A percentile compares a stretch with the other conserved stretches of the same genome.
These are phyloP conservation scores for Hanseniaspora clermontiae DNA, from an alignment of 805 yeast species.

Conservation along the genomic window DNA sequence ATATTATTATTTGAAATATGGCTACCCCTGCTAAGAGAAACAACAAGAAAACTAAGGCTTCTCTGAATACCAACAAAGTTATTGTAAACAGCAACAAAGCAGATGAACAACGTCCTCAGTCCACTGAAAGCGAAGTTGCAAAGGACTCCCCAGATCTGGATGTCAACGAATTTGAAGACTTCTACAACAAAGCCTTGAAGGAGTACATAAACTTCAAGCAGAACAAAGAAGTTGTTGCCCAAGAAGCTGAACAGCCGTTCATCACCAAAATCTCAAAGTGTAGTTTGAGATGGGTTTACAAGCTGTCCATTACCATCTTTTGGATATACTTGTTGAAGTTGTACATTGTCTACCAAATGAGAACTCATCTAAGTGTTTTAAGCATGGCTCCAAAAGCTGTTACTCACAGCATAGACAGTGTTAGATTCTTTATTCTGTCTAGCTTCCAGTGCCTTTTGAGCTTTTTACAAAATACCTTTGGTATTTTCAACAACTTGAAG, in stretches of 20 bases:
- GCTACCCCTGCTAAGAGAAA: neutral
- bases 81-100: neutral
- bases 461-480: slow-evolving; percentile 5
- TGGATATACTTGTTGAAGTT: slow-evolving; percentile 10
- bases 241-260: neutral
- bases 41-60: neutral
- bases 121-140: neutral
- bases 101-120: neutral
- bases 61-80: slow-evolving; percentile 1
- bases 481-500: slow-evolving; percentile 1
- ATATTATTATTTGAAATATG: too few species aligned
- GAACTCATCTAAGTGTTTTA: neutral
- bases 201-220: slow-evolving; percentile 10
- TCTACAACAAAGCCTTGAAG: slow-evolving; percentile 9
- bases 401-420: neutral
- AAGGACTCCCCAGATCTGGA: neutral
- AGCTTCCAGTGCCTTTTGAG: slow-evolving; percentile 1
- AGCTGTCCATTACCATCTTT: neutral
- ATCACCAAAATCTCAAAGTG: neutral
- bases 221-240: neutral
- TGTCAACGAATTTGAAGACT: slow-evolving; percentile 10
- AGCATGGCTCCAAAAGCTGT: slow-evolving; percentile 1
- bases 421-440: slow-evolving; percentile 1
- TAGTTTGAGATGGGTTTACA: slow-evolving; percentile 3
- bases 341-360: slow-evolving; percentile 15